phyloP scores from a whole-genome alignment of 768 basidiomycete genomes.

The Sistotremastrum suecicum region DNA sequence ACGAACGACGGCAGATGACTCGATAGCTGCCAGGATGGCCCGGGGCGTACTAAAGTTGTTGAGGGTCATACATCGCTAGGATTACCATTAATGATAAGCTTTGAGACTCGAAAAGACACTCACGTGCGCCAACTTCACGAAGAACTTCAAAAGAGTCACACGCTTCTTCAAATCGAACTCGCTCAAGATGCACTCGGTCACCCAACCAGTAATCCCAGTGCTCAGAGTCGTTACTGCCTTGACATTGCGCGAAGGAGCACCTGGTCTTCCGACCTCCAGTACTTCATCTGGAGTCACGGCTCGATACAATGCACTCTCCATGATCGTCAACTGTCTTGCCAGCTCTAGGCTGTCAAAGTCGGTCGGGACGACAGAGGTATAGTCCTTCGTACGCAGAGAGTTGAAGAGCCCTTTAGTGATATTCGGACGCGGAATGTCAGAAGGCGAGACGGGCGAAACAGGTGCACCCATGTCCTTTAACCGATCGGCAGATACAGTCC shows the following conservation, averaged over 20 bases:
- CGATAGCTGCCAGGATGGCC: conserved; percentile 86
- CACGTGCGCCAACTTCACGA: conserved; percentile 87
- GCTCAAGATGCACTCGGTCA: conserved; percentile 84
- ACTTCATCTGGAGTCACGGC: conserved; percentile 82
- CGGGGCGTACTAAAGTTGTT: conserved; percentile 89
- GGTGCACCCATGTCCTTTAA: conserved; percentile 65
- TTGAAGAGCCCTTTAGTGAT: conserved; percentile 70
- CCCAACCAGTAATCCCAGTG: conserved; percentile 91
- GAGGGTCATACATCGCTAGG: conserved; percentile 68
- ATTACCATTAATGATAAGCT: conserved; percentile 3
- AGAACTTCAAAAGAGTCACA: conserved; percentile 69
- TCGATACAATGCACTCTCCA: conserved; percentile 83
- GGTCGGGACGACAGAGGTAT: conserved; percentile 49
- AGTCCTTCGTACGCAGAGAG: conserved; percentile 52
- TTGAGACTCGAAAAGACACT: conserved; percentile 17
- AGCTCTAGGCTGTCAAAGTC: conserved; percentile 91
- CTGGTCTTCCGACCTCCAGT: conserved; percentile 67
- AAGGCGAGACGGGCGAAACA: conserved; percentile 45
- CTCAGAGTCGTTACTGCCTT: conserved; percentile 78
- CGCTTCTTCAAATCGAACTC: conserved; percentile 84
- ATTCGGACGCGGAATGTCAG: conserved; percentile 73
- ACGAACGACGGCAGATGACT: conserved; percentile 88
- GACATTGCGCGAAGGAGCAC: conserved; percentile 50
- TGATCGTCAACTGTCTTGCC: conserved; percentile 84
- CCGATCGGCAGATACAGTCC: conserved; percentile 28